Evolutionary conservation across 345 rosid species (phyloP).

Genomic region (Eucalyptus cloeziana): DNA sequence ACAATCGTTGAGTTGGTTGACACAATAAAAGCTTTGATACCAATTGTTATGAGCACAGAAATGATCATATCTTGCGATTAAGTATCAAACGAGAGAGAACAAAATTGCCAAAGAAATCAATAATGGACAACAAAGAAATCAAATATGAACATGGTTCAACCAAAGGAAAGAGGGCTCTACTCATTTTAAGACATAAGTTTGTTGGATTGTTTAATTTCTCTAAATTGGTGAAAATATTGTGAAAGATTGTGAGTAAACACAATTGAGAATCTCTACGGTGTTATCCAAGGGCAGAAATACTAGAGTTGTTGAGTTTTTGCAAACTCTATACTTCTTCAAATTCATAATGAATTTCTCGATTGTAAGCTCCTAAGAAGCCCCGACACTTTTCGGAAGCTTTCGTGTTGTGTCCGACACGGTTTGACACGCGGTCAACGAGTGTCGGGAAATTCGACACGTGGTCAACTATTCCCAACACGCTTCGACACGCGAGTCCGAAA

Average conservation of each 20-base stretch:
- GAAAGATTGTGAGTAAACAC: not conserved
- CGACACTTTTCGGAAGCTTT: no score
- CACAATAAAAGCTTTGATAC: not conserved
- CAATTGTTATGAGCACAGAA: fast-evolving
- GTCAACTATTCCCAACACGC: no score
- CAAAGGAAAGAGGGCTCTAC: not conserved
- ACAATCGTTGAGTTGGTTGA: not conserved
- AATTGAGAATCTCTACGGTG: not conserved
- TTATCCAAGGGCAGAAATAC: not conserved
- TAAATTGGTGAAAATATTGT: not conserved
- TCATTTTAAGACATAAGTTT: not conserved
- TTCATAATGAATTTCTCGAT: not conserved
- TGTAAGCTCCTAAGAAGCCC: no score
- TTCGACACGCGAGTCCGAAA: no score
- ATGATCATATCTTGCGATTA: not conserved
- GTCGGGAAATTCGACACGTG: no score
- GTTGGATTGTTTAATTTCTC: not conserved
- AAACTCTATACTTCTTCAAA: fast-evolving
- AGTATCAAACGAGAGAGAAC: not conserved
- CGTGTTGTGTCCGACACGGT: no score
- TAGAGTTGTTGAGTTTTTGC: fast-evolving
- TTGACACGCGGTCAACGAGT: no score
- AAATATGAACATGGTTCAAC: not conserved
- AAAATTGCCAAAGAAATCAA: not conserved
- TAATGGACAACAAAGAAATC: not conserved